Evolutionary conservation across 2,329 filamentous ascomycete genomes (phyloP), one percentile per base, ranked within the genome.

Genomic region (Fusarium paranaense): DNA sequence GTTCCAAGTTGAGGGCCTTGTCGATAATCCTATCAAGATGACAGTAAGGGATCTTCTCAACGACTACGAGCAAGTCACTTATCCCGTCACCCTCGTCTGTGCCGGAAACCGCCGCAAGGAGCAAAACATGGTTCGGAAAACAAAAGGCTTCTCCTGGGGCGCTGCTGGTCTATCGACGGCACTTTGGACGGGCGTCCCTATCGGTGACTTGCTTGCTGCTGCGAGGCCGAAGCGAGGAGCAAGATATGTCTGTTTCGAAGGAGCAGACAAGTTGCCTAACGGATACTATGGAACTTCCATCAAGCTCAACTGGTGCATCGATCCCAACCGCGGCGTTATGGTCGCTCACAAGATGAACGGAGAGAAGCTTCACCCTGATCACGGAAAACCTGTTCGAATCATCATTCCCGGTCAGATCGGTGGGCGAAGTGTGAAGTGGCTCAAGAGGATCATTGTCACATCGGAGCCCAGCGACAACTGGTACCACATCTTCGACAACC

Each of bases 401-500:
- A 91, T 98, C 9, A 93, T 98, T 5, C 95, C 95, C 0, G 95
- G 95, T 0, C 95, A 97, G 81, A 98, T 98, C 71, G 95, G 95
- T 37, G 95, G 95, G 1, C 89, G 95, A 72, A 97, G 94, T 81
- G 95, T 98, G 35, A 98, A 98, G 82, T 98, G 95, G 95, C 81
- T 98, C 67, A 96, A 92, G 84, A 92, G 88, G 73, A 88, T 98
- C 69, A 93, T 95, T 50, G 82, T 98, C 60, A 96, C 95, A 0
- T 89, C 91, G 11, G 86, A 88, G 27, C 95, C 95, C 1, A 97
- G 95, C 79, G 92, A 96, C 72, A 98, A 97, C 79, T 97, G 95
- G 94, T 98, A 98, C 78, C 95, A 98, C 82, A 95, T 97, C 71
- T 95, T 97, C 82, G 95, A 98, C 81, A 98, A 98, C 80, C 87